These are phyloP conservation scores for Vitis riparia DNA, from an alignment of 164 flowering plant genomes.

Conservation along the genomic window DNA sequence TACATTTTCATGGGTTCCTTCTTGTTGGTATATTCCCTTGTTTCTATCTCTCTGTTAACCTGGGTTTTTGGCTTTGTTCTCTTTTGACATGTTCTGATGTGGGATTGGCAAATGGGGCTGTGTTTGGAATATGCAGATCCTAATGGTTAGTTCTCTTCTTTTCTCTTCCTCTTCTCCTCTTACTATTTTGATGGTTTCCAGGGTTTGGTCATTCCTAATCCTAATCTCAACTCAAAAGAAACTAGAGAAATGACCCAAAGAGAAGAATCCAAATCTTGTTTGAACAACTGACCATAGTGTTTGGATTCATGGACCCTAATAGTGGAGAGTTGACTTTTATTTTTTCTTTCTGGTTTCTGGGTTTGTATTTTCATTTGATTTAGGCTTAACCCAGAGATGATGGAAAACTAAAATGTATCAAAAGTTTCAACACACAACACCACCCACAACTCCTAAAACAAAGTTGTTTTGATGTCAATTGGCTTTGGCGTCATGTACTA, in stretches of 20 bases:
- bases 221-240: too few species aligned
- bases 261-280: too few species aligned
- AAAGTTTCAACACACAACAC: too few species aligned
- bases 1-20: neutral
- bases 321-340: too few species aligned
- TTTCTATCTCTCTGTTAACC: neutral
- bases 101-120: slow-evolving; percentile 14
- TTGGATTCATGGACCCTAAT: too few species aligned
- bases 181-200: neutral
- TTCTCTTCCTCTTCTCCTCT: neutral
- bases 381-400: too few species aligned
- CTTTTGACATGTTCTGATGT: neutral
- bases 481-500: neutral
- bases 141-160: slow-evolving; percentile 34
- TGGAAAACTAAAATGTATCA: too few species aligned
- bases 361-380: too few species aligned
- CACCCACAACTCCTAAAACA: neutral
- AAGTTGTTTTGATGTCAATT: neutral
- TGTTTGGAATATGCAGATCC: slow-evolving; percentile 34
- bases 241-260: too few species aligned
- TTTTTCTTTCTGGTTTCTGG: too few species aligned
- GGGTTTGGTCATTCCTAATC: too few species aligned
- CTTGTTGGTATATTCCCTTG: neutral
- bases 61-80: slow-evolving; percentile 5
- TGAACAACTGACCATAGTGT: too few species aligned